Base-by-base conservation (phyloP, 352 stramenopile species). In the Pythium biforme region DNA sequence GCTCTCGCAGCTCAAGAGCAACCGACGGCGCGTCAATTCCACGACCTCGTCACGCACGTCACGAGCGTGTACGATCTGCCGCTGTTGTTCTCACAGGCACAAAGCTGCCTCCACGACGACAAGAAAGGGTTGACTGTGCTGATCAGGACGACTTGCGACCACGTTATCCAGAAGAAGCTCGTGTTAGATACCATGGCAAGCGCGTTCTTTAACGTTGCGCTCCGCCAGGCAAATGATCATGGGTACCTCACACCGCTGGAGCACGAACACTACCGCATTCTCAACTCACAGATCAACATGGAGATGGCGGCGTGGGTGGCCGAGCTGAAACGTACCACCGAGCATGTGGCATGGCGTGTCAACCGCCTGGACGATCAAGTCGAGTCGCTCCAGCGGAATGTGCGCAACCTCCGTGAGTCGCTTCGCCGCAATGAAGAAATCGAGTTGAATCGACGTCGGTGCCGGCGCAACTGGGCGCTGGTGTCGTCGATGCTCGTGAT, bases 31-130 rank as follows among this genome's bases (percentile, higher is more conserved):
- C 15, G 25, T 3, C 34, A 57, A 27, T 54, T 64, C 40, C 23
- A 45, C 26, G 49, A 26, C 10, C 48, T 64, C 3, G 58, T 64
- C 22, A 39, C 58, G 2, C 26, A 58, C 7, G 40, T 64, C 7
- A 64, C 58, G 9, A 64, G 58, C 25, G 58, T 64, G 17, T 64
- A 64, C n/a, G 48, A 64, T 23, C 33, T 64, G 19, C 58, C 49
- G 25, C 23, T 46, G 33, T 19, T 64, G 5, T 58, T 48, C 34
- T 56, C 58, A 12, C 40, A 56, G 25, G 58, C 41, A 4, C 27
- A 48, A 12, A 43, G 33, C n/a, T 51, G 49, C 23, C 37, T 64
- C 19, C 11, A 51, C 17, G 34, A 49, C 1, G 58, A 57, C 37
- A 27, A 49, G 47, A 31, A 37, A 34, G 52, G 34, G 2, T 57